phyloP scores from a whole-genome alignment of 2,329 filamentous ascomycete species.

The Arthrobotrys pseudoclavata region DNA sequence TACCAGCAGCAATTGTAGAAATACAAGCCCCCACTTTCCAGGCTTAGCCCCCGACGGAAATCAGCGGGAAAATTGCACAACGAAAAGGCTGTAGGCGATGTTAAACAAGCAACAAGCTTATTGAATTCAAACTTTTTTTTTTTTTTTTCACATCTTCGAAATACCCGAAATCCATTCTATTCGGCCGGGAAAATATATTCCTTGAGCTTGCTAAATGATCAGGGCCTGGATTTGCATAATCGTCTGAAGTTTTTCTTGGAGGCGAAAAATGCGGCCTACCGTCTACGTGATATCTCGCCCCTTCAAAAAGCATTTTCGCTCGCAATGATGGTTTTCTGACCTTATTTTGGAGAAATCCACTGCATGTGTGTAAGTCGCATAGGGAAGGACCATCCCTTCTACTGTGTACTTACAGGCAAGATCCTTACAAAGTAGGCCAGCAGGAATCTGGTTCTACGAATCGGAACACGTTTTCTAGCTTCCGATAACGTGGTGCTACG shows the following conservation, averaged over 20 bases:
- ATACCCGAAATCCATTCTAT: constrained; percentile 53
- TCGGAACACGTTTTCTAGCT: constrained; percentile 57
- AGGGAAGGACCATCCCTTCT: constrained; percentile 35
- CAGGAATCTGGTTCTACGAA: constrained; percentile 57
- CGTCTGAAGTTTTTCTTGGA: constrained; percentile 59
- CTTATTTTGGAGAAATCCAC: not conserved
- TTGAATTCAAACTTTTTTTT: constrained; percentile 34
- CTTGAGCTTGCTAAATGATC: constrained; percentile 47
- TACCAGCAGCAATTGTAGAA: not conserved
- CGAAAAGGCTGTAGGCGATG: constrained; percentile 25
- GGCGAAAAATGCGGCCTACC: constrained; percentile 35
- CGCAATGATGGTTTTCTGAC: constrained; percentile 9
- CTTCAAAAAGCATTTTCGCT: constrained; percentile 4
- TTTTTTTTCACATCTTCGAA: constrained; percentile 22
- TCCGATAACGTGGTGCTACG: constrained; percentile 60
- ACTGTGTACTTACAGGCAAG: constrained; percentile 44
- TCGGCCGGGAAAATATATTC: constrained; percentile 55
- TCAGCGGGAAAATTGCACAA: constrained; percentile 47
- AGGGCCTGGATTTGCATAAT: constrained; percentile 58
- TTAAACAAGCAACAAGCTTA: constrained; percentile 36
- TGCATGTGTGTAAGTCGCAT: constrained; percentile 9
- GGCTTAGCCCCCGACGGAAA: constrained; percentile 45
- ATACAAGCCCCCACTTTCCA: constrained; percentile 30
- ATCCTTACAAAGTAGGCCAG: constrained; percentile 49
- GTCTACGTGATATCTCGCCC: constrained; percentile 16